Evolutionary conservation across 1,139 yeast species (phyloP).

Genomic region (Hansenula lynferdii): DNA sequence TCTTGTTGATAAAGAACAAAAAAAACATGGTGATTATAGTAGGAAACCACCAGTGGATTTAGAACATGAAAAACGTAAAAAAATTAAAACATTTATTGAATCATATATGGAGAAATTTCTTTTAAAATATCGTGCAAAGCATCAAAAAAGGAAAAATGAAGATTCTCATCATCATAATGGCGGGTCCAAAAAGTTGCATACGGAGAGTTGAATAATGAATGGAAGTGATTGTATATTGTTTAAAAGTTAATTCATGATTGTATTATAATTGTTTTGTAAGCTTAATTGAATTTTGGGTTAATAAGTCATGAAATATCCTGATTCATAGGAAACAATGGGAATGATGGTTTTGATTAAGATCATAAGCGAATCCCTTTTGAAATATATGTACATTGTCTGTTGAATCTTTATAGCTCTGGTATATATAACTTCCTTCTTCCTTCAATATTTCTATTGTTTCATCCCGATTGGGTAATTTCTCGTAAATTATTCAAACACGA

Average conservation of each 20-base stretch:
- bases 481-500: not conserved
- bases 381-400: too few species aligned
- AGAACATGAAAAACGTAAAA: conserved; percentile 57
- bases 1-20: conserved; percentile 61
- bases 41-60: conserved; percentile 51
- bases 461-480: conserved; percentile 14
- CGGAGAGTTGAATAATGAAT: too few species aligned
- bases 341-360: too few species aligned
- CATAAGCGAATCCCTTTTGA: too few species aligned
- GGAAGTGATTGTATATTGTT: too few species aligned
- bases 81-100: conserved; percentile 60
- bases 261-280: too few species aligned
- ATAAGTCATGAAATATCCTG: too few species aligned
- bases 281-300: too few species aligned
- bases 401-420: too few species aligned
- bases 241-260: too few species aligned
- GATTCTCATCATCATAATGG: conserved; percentile 6
- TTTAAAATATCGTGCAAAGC: conserved; percentile 39
- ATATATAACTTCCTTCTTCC: too few species aligned
- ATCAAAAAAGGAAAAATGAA: conserved; percentile 22
- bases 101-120: conserved; percentile 74
- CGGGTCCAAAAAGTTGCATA: not conserved
- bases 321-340: too few species aligned
- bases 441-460: conserved; percentile 12
- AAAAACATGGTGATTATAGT: conserved; percentile 27